A percentile compares a stretch with the other conserved stretches of the same genome.
Conservation (phyloP, 306 rosid species). For the Dryas drummondii region DNA sequence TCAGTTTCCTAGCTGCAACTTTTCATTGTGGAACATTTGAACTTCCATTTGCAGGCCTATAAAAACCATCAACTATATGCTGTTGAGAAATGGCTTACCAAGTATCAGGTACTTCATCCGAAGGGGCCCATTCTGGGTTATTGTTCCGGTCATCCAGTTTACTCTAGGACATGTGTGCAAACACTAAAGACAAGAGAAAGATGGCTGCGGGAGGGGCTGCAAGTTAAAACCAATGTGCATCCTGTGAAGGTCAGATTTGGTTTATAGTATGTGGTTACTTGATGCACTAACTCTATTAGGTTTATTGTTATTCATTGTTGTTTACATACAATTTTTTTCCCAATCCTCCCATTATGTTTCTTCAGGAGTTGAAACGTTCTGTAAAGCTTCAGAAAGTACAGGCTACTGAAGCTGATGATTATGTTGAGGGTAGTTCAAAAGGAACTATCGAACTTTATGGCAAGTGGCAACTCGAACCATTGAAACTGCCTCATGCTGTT, state of each 20-base stretch:
- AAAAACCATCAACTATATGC: constrained; percentile 79
- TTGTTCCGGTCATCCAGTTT: constrained; percentile 84
- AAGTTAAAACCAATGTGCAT: constrained; percentile 71
- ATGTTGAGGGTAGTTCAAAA: constrained; percentile 45
- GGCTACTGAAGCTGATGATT: constrained; percentile 58
- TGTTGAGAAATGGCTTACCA: constrained; percentile 87
- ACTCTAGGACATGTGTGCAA: constrained; percentile 87
- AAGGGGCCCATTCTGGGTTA: constrained; percentile 86
- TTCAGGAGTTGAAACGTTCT: constrained; percentile 64
- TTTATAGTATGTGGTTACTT: constrained; percentile 12
- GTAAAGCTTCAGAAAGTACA: constrained; percentile 50
- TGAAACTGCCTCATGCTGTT: constrained; percentile 76
- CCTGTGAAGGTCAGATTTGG: constrained; percentile 69
- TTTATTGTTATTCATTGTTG: constrained; percentile 18
- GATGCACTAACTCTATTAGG: constrained; percentile 12
- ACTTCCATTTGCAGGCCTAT: constrained; percentile 67
- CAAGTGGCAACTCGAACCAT: constrained; percentile 87
- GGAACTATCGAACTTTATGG: constrained; percentile 68
- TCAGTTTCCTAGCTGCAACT: constrained; percentile 17
- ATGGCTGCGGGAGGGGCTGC: constrained; percentile 93
- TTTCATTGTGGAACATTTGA: constrained; percentile 6
- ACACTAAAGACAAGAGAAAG: constrained; percentile 69
- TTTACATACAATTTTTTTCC: not conserved
- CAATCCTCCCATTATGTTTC: not conserved
- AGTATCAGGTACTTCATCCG: constrained; percentile 82